A percentile compares a stretch with the other conserved stretches of the same genome.
Evolutionary conservation across 495 filamentous ascomycete species (phyloP).

Genomic region (Talaromyces nanjingensis): DNA sequence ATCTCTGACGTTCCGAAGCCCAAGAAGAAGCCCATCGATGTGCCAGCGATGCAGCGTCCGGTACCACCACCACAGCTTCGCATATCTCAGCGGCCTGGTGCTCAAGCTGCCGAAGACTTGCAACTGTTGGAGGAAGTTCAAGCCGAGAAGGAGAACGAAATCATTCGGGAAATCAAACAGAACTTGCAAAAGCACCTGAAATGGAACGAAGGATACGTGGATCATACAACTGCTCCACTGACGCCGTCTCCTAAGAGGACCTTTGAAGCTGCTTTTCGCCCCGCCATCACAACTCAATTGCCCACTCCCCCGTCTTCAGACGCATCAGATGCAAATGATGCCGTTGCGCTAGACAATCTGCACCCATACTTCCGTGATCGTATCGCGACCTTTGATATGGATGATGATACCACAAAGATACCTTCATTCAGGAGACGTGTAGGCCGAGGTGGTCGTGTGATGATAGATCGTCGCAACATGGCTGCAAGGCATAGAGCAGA

Average conservation of each 20-base stretch:
- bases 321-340: slow-evolving; percentile 51
- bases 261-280: slow-evolving; percentile 61
- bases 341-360: slow-evolving; percentile 31
- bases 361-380: slow-evolving; percentile 42
- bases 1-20: slow-evolving; percentile 38
- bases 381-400: slow-evolving; percentile 35
- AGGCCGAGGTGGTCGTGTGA: slow-evolving; percentile 70
- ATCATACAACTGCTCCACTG: slow-evolving; percentile 74
- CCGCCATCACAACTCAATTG: slow-evolving; percentile 73
- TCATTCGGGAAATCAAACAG: slow-evolving; percentile 68
- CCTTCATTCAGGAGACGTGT: slow-evolving; percentile 62
- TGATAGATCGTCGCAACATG: slow-evolving; percentile 65
- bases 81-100: slow-evolving; percentile 61
- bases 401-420: slow-evolving; percentile 39
- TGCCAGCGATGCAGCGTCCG: slow-evolving; percentile 46
- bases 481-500: slow-evolving; percentile 45
- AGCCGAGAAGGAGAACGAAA: slow-evolving; percentile 74
- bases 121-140: slow-evolving; percentile 65
- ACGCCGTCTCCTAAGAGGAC: slow-evolving; percentile 56
- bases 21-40: slow-evolving; percentile 59
- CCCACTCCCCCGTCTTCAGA: slow-evolving; percentile 82
- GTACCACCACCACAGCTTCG: slow-evolving; percentile 51
- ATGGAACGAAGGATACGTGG: slow-evolving; percentile 80
- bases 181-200: slow-evolving; percentile 75
- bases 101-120: slow-evolving; percentile 64